Evolutionary conservation across 257 asterid species (phyloP).

Genomic region (Solanum ossicruentum): DNA sequence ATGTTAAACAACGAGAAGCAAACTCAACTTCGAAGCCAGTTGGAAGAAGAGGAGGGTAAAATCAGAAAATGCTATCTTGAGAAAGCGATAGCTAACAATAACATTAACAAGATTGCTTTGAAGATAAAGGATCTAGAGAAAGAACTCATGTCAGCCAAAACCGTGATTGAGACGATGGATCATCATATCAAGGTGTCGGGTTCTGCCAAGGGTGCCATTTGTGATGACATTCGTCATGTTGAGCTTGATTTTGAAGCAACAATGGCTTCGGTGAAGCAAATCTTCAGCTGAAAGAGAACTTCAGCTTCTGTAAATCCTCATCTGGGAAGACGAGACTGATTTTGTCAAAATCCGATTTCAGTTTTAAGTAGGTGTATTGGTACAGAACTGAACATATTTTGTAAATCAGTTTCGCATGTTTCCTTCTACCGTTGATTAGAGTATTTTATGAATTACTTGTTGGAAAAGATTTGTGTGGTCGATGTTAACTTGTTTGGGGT

Average conservation of each 20-base stretch:
- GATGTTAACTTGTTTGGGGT: not conserved
- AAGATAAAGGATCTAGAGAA: not conserved
- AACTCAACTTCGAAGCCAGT: not conserved
- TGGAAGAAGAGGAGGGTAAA: not conserved
- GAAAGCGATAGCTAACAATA: not conserved
- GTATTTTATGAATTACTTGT: not conserved
- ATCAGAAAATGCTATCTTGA: not conserved
- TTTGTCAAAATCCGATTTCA: not conserved
- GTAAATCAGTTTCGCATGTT: not conserved
- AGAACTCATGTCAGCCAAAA: not conserved
- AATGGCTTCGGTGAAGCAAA: not conserved
- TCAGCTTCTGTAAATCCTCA: not conserved
- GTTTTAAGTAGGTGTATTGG: not conserved
- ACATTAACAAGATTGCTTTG: not conserved
- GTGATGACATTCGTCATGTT: not conserved
- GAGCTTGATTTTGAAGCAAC: not conserved
- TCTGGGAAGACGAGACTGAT: not conserved
- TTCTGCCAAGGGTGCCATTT: not conserved
- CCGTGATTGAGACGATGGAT: not conserved
- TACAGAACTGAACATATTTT: not conserved
- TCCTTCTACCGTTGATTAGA: not conserved
- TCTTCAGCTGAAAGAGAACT: not conserved
- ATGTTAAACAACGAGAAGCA: not conserved
- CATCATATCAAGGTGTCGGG: not conserved
- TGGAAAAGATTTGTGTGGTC: not conserved